Conservation (phyloP, 306 rosid genomes). For the Mucuna pruriens region DNA sequence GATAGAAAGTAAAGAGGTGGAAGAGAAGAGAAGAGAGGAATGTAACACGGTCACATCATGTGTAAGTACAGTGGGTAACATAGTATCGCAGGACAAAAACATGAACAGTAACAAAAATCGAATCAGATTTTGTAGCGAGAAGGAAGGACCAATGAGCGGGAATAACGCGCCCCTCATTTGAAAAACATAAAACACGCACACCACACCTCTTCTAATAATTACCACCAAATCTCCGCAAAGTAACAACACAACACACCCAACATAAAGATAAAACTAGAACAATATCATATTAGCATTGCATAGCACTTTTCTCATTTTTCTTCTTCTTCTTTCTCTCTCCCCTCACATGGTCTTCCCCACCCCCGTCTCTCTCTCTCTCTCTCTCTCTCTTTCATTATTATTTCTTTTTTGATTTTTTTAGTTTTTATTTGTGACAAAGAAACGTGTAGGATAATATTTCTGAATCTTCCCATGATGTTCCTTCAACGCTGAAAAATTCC, state of each 20-base stretch:
- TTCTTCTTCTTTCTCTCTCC: background rate
- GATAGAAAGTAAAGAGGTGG: background rate
- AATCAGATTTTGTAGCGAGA: conserved; percentile 28
- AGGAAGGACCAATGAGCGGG: conserved; percentile 55
- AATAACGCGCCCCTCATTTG: conserved; percentile 55
- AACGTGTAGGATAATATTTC: conserved; percentile 37
- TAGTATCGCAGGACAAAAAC: conserved; percentile 5
- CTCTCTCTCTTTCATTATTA: conserved; percentile 26
- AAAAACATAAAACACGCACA: conserved; percentile 24
- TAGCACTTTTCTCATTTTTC: conserved; percentile 17
- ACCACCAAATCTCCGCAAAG: conserved; percentile 30
- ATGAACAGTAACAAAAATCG: background rate
- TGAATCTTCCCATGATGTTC: conserved; percentile 37
- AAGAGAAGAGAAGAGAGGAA: background rate
- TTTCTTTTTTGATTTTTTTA: background rate
- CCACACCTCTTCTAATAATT: background rate
- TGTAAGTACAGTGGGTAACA: background rate
- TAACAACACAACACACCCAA: background rate
- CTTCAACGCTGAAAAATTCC: conserved; percentile 39
- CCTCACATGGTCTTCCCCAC: conserved; percentile 44
- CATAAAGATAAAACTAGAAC: conserved; percentile 13
- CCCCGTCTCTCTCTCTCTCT: conserved; percentile 24
- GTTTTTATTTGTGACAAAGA: background rate
- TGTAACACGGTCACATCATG: background rate
- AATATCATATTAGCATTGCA: background rate